These are phyloP conservation scores for Nemania diffusa DNA, from an alignment of 2,329 filamentous ascomycete genomes.

Conservation along the genomic window DNA sequence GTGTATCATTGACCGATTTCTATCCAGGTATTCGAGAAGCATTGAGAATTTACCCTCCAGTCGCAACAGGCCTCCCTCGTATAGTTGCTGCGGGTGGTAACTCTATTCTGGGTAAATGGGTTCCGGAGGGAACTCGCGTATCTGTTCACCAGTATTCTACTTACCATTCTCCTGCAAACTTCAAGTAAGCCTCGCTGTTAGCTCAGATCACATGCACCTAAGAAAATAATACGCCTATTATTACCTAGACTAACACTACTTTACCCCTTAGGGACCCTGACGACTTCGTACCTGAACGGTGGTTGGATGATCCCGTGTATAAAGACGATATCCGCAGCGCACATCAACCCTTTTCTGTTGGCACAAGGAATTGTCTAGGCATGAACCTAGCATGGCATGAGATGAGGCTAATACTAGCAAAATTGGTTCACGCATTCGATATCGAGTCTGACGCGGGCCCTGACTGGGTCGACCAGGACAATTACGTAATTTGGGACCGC, in stretches of 20 bases:
- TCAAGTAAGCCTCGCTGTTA: constrained; percentile 9
- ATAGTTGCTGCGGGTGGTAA: constrained; percentile 31
- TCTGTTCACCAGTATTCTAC: constrained; percentile 35
- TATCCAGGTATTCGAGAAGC: constrained; percentile 30
- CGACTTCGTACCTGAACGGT: constrained; percentile 40
- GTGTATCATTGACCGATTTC: neutral
- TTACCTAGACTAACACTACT: neutral
- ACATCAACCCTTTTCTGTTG: constrained; percentile 39
- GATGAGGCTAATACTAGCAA: constrained; percentile 38
- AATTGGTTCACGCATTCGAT: constrained; percentile 36
- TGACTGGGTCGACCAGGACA: constrained; percentile 36
- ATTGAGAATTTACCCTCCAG: constrained; percentile 36
- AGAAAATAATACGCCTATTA: too few species aligned
- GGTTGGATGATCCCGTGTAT: constrained; percentile 38
- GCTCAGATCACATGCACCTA: neutral
- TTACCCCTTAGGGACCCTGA: constrained; percentile 31
- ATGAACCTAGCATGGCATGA: constrained; percentile 39
- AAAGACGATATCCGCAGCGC: constrained; percentile 38
- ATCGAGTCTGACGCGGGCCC: constrained; percentile 30
- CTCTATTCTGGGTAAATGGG: constrained; percentile 29
- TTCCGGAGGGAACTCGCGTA: constrained; percentile 29
- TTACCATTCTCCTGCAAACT: constrained; percentile 32
- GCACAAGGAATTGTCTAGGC: constrained; percentile 42
- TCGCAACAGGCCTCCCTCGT: constrained; percentile 31
- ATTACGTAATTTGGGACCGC: constrained; percentile 33